Evolutionary conservation across 768 basidiomycete species (phyloP).

Genomic region (Mrakia hoshinonis): DNA sequence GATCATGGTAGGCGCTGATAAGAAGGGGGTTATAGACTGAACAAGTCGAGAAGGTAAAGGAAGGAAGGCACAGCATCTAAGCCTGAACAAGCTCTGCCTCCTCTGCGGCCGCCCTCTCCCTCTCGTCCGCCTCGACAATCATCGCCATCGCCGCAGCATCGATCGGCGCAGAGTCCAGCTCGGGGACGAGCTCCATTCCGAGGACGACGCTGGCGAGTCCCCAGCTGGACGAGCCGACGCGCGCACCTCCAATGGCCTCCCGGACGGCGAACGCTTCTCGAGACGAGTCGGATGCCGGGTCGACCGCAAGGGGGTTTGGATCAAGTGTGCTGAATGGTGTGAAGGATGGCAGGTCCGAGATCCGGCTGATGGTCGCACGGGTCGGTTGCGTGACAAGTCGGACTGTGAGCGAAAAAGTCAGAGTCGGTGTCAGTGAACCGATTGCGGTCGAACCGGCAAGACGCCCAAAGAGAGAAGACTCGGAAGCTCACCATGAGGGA

Average conservation of each 20-base stretch:
- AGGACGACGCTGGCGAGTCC: slow-evolving; percentile 68
- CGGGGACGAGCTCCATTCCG: slow-evolving; percentile 42
- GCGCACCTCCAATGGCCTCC: slow-evolving; percentile 58
- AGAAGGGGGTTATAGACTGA: not conserved
- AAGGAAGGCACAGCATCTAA: not conserved
- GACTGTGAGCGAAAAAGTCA: not conserved
- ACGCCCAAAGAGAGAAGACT: slow-evolving; percentile 23
- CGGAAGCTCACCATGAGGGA: slow-evolving; percentile 46
- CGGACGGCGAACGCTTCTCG: slow-evolving; percentile 35
- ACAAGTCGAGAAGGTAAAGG: too few species aligned
- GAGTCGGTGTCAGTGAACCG: not conserved
- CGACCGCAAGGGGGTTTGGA: not conserved
- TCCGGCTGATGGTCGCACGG: slow-evolving; percentile 51
- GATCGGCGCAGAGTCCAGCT: slow-evolving; percentile 30
- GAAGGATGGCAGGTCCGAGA: slow-evolving; percentile 47
- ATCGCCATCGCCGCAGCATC: not conserved
- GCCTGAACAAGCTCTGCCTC: not conserved
- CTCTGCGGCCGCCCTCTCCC: not conserved
- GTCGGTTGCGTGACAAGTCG: slow-evolving; percentile 57
- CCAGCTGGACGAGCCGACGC: slow-evolving; percentile 72
- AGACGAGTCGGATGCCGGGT: not conserved
- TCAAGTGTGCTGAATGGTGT: slow-evolving; percentile 2
- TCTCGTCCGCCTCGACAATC: not conserved
- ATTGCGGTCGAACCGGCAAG: slow-evolving; percentile 42
- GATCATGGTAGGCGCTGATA: not conserved